phyloP scores from a whole-genome alignment of 176 grass and related monocot species.

The Alopecurus myosuroides region DNA sequence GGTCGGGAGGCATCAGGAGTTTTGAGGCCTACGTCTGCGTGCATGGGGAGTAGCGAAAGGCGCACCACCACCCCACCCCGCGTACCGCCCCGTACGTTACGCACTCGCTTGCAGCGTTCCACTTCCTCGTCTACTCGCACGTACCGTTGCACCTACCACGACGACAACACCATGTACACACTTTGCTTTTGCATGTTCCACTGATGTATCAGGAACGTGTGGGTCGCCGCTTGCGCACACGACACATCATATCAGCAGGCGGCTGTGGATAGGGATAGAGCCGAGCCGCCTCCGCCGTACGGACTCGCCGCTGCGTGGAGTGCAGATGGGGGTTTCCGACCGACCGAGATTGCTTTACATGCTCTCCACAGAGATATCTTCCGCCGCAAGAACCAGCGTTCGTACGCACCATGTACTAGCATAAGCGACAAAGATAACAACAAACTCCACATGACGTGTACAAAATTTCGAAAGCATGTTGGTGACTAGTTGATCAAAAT shows the following conservation, averaged over 20 bases:
- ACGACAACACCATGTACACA: neutral
- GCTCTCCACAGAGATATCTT: no score
- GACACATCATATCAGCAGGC: neutral
- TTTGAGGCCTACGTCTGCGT: neutral
- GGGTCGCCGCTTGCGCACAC: neutral
- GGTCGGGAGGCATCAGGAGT: neutral
- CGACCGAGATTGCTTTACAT: neutral
- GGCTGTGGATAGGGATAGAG: neutral
- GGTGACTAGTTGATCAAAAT: no score
- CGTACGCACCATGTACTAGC: neutral
- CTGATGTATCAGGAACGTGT: no score
- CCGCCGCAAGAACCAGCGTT: neutral
- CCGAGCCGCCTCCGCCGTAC: no score
- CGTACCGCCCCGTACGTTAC: neutral
- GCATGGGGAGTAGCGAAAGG: neutral
- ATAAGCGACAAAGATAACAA: neutral
- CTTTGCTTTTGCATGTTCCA: neutral
- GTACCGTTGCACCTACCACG: neutral
- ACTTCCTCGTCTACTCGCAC: neutral
- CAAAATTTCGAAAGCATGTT: no score
- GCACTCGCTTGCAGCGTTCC: neutral
- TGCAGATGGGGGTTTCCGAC: neutral
- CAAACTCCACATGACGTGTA: neutral
- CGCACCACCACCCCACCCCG: no score
- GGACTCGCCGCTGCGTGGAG: neutral